These are phyloP conservation scores for Penicillium sumatraense DNA, from an alignment of 2,329 filamentous ascomycete genomes.

Conservation along the genomic window DNA sequence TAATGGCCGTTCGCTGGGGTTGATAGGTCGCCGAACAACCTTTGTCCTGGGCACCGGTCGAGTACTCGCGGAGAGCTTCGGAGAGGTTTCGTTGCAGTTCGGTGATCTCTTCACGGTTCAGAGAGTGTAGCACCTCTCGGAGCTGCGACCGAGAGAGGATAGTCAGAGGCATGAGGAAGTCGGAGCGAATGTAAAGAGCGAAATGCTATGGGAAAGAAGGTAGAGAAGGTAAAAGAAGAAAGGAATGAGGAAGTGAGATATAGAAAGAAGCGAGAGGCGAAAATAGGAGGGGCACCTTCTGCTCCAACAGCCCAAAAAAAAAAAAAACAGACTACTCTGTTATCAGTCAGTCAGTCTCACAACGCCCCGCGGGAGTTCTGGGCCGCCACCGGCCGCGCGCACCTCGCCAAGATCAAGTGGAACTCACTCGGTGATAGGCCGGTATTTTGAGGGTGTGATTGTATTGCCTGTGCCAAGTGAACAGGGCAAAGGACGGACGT, in stretches of 20 bases:
- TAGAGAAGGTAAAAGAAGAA: not conserved
- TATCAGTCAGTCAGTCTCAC: not conserved
- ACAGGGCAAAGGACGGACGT: constrained; percentile 2
- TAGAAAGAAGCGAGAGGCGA: not conserved
- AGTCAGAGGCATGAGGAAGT: constrained; percentile 60
- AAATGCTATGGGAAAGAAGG: not conserved
- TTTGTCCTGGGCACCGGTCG: constrained; percentile 63
- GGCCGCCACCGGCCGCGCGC: constrained; percentile 9
- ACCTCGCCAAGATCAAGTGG: constrained; percentile 17
- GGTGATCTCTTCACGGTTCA: constrained; percentile 61
- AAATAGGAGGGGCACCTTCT: not conserved
- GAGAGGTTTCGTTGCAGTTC: constrained; percentile 63
- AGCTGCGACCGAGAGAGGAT: constrained; percentile 63
- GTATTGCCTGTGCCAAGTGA: constrained; percentile 6
- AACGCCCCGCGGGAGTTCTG: not conserved
- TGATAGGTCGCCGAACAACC: constrained; percentile 65
- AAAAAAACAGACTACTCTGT: not conserved
- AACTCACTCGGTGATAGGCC: constrained; percentile 1
- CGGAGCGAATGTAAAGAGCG: constrained; percentile 9
- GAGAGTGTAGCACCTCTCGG: constrained; percentile 57
- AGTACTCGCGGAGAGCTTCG: constrained; percentile 68
- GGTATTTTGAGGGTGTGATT: not conserved
- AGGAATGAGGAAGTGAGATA: not conserved
- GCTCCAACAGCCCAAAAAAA: too few species aligned
- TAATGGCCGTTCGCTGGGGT: constrained; percentile 64